Conservation (phyloP, 106 monocot genomes). For the Dioscorea dumetorum region DNA sequence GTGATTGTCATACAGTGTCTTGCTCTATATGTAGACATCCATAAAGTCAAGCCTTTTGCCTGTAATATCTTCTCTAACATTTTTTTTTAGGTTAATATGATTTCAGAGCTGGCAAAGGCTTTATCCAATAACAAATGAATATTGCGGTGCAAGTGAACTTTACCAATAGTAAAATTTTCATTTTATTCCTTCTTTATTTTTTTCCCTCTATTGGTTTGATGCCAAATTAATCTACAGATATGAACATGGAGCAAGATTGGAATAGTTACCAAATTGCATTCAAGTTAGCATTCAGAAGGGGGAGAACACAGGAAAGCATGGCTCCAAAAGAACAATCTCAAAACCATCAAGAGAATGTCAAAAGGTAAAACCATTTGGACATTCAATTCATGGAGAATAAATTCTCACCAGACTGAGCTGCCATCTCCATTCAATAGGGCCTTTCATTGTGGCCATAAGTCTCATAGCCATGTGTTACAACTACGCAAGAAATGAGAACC, state of each 20-base stretch:
- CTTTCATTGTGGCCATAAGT: background rate
- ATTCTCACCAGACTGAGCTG: too few relatives aligned
- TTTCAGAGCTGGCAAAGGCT: too few relatives aligned
- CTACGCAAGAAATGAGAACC: background rate
- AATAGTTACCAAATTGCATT: background rate
- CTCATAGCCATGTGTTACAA: background rate
- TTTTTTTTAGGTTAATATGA: background rate
- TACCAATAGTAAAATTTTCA: too few relatives aligned
- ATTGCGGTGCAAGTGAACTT: too few relatives aligned
- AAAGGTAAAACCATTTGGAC: background rate
- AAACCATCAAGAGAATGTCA: background rate
- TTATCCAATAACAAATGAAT: too few relatives aligned
- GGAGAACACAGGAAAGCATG: background rate
- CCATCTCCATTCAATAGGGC: background rate
- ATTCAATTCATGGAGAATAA: slow-evolving; percentile 4
- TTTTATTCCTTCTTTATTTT: too few relatives aligned
- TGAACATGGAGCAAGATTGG: too few relatives aligned
- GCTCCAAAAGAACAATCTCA: background rate
- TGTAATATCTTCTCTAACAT: background rate
- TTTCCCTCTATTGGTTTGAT: too few relatives aligned
- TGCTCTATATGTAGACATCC: background rate
- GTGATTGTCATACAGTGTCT: background rate
- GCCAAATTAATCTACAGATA: too few relatives aligned
- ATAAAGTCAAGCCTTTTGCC: background rate
- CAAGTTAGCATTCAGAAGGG: background rate